Evolutionary conservation across 2,329 filamentous ascomycete species (phyloP), one percentile per base, ranked within the genome.

Genomic region (Rugonectria rugulosa): DNA sequence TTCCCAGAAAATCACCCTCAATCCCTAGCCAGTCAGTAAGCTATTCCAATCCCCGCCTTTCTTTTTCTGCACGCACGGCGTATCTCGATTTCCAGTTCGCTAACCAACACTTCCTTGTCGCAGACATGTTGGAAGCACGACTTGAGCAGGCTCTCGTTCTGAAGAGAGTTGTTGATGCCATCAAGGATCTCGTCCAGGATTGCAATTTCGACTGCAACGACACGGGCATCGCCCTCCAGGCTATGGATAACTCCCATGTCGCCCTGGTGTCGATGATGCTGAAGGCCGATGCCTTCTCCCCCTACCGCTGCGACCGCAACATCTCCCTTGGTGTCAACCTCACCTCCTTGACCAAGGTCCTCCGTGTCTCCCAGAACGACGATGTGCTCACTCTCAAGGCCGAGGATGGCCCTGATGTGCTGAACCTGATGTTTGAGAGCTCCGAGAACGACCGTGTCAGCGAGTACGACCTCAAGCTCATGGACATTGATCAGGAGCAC

Each of bases 141-240:
- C 86, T 99, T 77, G 90, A 95, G 76, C 93, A 98, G 84, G 94
- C 96, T 61, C 84, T 87, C 72, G 84, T 96, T 75, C 86, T 99
- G 75, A 99, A 99, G 84, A 97, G 95, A 90, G 91, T 98, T 62
- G 93, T 99, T 71, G 96, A 99, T 75, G 92, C 96, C 69, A 97
- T 99, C 88, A 98, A 97, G 80, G 95, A 99, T 72, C 88, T 99
- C 46, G 95, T 99, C 49, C 95, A 98, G 79, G 95, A 99, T 81
- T 99, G 95, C 88, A 99, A 99, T 81, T 99, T 99, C 81, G 95
- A 99, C 84, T 99, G 96, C 89, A 99, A 98, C 89, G 96, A 99
- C 84, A 94, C 92, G 51, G 95, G 95, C 61, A 95, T 99, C 72
- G 93, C 94, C 46, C 90, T 99, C 53, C 95, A 99, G 79, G 95